Percentiles rank a stretch among this genome's conserved stretches.
Evolutionary conservation across 2,329 filamentous ascomycete genomes (phyloP).

Genomic region (Talaromyces pinophilus): DNA sequence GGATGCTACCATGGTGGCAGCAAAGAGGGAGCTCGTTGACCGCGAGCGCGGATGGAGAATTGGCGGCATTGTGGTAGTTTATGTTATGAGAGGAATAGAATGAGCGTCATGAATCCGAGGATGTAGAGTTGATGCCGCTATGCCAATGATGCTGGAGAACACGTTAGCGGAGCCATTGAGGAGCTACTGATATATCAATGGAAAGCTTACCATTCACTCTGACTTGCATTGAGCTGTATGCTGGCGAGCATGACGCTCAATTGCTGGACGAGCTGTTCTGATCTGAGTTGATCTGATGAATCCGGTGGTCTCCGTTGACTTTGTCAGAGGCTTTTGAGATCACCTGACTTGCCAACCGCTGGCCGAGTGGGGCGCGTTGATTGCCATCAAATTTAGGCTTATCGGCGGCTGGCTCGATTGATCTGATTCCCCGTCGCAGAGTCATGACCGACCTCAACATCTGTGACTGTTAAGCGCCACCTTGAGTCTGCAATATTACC

Average conservation of each 20-base stretch:
- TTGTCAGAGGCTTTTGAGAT: slow-evolving; percentile 12
- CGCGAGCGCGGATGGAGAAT: slow-evolving; percentile 90
- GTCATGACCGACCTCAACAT: not conserved
- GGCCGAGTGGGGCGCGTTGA: slow-evolving; percentile 1
- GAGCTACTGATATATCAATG: no score
- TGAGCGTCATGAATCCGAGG: slow-evolving; percentile 8
- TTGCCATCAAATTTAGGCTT: slow-evolving; percentile 13
- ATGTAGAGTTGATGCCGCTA: not conserved
- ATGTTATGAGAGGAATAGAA: slow-evolving; percentile 4
- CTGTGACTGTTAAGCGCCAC: not conserved
- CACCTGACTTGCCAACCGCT: slow-evolving; percentile 3
- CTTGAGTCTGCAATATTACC: not conserved
- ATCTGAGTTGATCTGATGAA: not conserved
- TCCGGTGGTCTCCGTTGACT: not conserved
- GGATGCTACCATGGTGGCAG: slow-evolving; percentile 82
- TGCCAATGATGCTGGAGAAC: not conserved
- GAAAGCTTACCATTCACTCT: slow-evolving; percentile 11
- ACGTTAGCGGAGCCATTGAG: slow-evolving; percentile 3
- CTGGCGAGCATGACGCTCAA: slow-evolving; percentile 19
- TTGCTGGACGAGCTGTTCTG: slow-evolving; percentile 8
- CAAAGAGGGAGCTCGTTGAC: slow-evolving; percentile 91
- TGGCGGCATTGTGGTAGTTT: slow-evolving; percentile 64
- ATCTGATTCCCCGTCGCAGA: slow-evolving; percentile 6
- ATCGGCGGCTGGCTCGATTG: slow-evolving; percentile 13
- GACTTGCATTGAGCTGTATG: slow-evolving; percentile 2